Conservation (phyloP, 2,329 filamentous ascomycete genomes). For the Fusarium tupiense region DNA sequence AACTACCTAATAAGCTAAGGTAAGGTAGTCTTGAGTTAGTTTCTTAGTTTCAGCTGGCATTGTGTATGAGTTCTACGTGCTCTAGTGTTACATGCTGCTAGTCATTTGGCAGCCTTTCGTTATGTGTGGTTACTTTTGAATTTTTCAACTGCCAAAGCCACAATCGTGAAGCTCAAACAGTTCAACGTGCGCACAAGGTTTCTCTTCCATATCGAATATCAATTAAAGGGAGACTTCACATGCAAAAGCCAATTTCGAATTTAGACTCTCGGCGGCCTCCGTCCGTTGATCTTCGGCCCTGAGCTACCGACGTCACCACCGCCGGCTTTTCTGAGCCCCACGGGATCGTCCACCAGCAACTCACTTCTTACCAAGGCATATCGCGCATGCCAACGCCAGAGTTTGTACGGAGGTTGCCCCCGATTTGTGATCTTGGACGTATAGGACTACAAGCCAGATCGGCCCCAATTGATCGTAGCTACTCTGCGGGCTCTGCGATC, state of each 20-base stretch:
- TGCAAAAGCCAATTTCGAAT: not conserved
- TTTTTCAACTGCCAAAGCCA: slow-evolving; percentile 8
- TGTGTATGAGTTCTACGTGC: not conserved
- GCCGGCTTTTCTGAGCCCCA: slow-evolving; percentile 13
- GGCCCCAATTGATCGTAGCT: not conserved
- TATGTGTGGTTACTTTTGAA: not conserved
- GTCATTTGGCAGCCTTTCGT: slow-evolving; percentile 8
- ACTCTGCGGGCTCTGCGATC: not conserved
- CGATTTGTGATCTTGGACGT: slow-evolving; percentile 13
- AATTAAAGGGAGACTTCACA: not conserved
- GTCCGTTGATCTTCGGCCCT: slow-evolving; percentile 23
- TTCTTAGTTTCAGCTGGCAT: slow-evolving; percentile 26
- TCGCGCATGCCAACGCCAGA: not conserved
- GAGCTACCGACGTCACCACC: slow-evolving; percentile 27
- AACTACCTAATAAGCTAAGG: not conserved
- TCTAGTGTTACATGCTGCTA: not conserved
- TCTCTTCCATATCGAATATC: not conserved
- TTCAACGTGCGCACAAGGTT: not conserved
- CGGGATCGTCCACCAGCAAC: slow-evolving; percentile 24
- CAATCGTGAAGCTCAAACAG: not conserved
- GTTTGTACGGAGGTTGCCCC: not conserved
- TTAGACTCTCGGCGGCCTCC: slow-evolving; percentile 10
- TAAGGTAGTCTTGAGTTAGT: not conserved
- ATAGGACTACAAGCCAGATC: slow-evolving; percentile 5
- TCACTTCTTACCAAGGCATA: slow-evolving; percentile 21